phyloP scores from a whole-genome alignment of 768 basidiomycete genomes.

The Suillus ampliporus region DNA sequence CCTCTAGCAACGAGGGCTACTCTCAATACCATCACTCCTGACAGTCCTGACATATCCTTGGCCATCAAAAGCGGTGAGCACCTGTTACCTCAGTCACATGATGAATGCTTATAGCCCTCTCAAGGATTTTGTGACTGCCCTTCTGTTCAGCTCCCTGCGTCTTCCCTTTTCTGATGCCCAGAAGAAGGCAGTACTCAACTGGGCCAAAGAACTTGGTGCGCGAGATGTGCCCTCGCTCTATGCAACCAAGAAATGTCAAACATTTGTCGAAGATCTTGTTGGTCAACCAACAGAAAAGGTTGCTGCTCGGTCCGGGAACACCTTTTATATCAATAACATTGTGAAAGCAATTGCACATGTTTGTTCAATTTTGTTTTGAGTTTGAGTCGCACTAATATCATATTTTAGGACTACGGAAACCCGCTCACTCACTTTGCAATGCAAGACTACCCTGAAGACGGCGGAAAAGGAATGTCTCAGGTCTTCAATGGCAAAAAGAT shows the following conservation, averaged over 20 bases:
- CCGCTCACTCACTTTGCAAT: constrained; percentile 6
- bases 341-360: constrained; percentile 29
- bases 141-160: constrained; percentile 34
- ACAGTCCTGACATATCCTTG: neutral
- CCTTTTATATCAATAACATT: constrained; percentile 27
- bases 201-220: constrained; percentile 33
- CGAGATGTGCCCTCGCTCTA: constrained; percentile 28
- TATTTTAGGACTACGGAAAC: constrained; percentile 9
- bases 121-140: constrained; percentile 24
- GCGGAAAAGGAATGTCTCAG: constrained; percentile 11
- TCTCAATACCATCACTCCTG: neutral
- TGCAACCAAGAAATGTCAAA: constrained; percentile 15
- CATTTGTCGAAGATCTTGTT: neutral
- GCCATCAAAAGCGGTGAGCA: neutral
- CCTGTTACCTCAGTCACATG: neutral
- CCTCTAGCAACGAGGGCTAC: neutral
- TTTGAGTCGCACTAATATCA: neutral
- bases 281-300: constrained; percentile 16
- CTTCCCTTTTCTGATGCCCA: constrained; percentile 35
- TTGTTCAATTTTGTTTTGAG: neutral
- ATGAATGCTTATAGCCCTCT: neutral
- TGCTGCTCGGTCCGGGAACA: constrained; percentile 21
- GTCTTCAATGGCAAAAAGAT: constrained; percentile 17
- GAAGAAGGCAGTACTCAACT: constrained; percentile 31
- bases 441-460: constrained; percentile 19